These are phyloP conservation scores for Onygena corvina DNA, from an alignment of 2,329 filamentous ascomycete species.

Conservation along the genomic window DNA sequence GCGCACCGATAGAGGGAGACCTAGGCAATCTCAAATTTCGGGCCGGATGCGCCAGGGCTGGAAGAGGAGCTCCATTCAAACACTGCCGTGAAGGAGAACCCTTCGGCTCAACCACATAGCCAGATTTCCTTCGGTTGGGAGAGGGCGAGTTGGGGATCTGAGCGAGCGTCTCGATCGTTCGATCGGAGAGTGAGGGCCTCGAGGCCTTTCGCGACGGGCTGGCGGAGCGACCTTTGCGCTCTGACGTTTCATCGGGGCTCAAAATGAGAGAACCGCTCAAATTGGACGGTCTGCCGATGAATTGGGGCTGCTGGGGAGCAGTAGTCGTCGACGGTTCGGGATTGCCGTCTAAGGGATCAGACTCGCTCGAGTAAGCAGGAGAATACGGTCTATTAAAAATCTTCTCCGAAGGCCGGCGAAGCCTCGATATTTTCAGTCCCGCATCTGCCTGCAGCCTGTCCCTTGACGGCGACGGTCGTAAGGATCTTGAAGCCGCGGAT, in stretches of 20 bases:
- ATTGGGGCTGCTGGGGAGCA: neutral
- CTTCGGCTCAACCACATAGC: constrained; percentile 39
- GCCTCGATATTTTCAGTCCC: constrained; percentile 27
- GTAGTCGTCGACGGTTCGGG: neutral
- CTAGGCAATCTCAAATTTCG: neutral
- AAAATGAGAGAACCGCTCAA: constrained; percentile 16
- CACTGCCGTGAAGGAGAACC: constrained; percentile 25
- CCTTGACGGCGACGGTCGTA: constrained; percentile 38
- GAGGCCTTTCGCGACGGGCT: constrained; percentile 10
- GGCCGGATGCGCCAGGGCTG: neutral
- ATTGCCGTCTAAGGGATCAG: constrained; percentile 3
- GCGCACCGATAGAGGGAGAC: neutral
- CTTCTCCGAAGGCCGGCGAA: constrained; percentile 31
- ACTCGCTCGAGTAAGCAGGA: constrained; percentile 15
- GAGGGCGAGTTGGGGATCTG: constrained; percentile 67
- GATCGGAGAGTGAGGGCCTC: constrained; percentile 41
- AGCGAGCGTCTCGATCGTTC: constrained; percentile 74
- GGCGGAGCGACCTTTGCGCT: neutral
- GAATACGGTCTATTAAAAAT: constrained; percentile 27
- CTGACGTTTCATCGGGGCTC: constrained; percentile 18
- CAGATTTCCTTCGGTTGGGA: constrained; percentile 52
- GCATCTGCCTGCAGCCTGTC: constrained; percentile 36
- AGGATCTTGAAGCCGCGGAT: constrained; percentile 28
- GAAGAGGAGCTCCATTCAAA: neutral
- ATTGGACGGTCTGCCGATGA: neutral